These are phyloP conservation scores for Globisporangium iwayamae DNA, from an alignment of 352 stramenopile species.

Conservation along the genomic window DNA sequence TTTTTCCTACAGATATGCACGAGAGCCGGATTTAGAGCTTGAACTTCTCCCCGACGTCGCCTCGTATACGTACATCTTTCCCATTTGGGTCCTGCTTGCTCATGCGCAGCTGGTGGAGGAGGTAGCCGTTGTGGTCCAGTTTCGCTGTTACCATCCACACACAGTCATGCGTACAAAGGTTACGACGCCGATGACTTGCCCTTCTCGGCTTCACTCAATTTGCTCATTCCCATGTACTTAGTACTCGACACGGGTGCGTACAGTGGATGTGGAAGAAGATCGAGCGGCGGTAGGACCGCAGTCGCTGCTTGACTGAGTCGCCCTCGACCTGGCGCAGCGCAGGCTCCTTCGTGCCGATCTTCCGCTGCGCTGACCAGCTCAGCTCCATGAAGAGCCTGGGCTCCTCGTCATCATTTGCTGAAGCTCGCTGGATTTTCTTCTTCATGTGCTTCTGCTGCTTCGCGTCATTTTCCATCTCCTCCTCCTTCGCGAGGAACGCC, in stretches of 20 bases:
- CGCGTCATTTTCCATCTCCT: slow-evolving; percentile 31
- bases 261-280: slow-evolving; percentile 81
- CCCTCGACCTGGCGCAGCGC: slow-evolving; percentile 69
- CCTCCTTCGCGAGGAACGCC: slow-evolving; percentile 51
- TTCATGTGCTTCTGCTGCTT: slow-evolving; percentile 32
- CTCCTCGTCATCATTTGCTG: slow-evolving; percentile 34
- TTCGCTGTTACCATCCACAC: slow-evolving; percentile 34
- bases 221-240: background rate
- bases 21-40: no score
- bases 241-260: slow-evolving; percentile 11
- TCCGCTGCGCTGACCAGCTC: slow-evolving; percentile 54
- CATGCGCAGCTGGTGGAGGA: slow-evolving; percentile 56
- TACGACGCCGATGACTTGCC: background rate
- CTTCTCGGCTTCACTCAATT: background rate
- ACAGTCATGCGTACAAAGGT: background rate
- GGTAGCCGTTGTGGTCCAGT: slow-evolving; percentile 62
- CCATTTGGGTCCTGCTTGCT: slow-evolving; percentile 68
- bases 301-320: slow-evolving; percentile 61
- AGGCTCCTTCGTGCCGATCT: slow-evolving; percentile 52
- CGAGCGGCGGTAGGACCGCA: slow-evolving; percentile 62
- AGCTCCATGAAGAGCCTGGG: slow-evolving; percentile 76
- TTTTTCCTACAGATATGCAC: slow-evolving; percentile 46
- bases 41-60: background rate
- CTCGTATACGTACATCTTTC: slow-evolving; percentile 46
- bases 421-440: slow-evolving; percentile 22